Evolutionary conservation across 306 rosid species (phyloP).

Genomic region (Begonia loranthoides): DNA sequence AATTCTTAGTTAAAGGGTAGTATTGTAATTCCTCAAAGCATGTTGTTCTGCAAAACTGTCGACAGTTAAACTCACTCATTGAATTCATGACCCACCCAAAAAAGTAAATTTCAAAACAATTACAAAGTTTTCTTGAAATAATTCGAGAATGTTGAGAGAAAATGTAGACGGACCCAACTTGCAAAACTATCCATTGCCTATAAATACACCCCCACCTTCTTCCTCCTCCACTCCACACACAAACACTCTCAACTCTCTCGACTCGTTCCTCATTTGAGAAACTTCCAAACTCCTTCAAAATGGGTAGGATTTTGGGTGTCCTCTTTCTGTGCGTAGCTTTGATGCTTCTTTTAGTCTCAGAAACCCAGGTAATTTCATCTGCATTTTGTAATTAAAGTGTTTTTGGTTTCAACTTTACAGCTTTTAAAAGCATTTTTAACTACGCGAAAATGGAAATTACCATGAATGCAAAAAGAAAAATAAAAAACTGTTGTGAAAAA

Average conservation of each 20-base stretch:
- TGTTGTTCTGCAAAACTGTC: too few relatives aligned
- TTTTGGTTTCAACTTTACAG: neutral
- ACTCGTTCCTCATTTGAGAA: neutral
- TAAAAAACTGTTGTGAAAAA: neutral
- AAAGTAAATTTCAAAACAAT: too few relatives aligned
- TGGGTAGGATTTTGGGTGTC: slow-evolving; percentile 3
- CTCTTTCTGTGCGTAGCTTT: slow-evolving; percentile 8
- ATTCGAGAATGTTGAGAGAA: neutral
- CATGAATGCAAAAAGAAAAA: neutral
- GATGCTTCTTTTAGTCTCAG: slow-evolving; percentile 2
- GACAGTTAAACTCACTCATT: too few relatives aligned
- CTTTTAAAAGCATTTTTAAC: neutral
- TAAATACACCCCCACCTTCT: neutral
- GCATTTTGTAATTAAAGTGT: too few relatives aligned
- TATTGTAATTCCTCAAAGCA: too few relatives aligned
- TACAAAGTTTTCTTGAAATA: neutral
- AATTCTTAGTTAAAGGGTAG: too few relatives aligned
- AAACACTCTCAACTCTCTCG: neutral
- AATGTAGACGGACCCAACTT: neutral
- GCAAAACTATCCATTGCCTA: neutral
- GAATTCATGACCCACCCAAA: too few relatives aligned
- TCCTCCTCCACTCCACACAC: neutral
- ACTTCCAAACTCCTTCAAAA: neutral
- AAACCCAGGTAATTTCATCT: slow-evolving; percentile 7
- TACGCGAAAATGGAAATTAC: neutral